Evolutionary conservation across 306 rosid species (phyloP), one percentile per base, ranked within the genome.

Genomic region (Prunus campanulata): DNA sequence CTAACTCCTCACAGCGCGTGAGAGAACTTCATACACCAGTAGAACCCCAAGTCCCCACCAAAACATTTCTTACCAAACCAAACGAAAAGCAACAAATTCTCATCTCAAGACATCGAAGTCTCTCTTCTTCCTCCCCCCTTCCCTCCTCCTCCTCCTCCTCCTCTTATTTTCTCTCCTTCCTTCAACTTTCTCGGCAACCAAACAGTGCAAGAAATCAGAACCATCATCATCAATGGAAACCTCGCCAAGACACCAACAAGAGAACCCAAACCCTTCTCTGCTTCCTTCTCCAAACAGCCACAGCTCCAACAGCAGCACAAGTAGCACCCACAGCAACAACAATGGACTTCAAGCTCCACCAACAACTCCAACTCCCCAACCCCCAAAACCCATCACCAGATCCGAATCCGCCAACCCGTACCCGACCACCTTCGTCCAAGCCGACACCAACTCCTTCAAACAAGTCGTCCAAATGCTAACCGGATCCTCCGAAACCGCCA

Each of bases 381-480:
- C 87, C 2, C 89, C 82, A 0, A 87, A 75, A 48, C 85, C 89
- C 80, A 74, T 82, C 1, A 85, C 89, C 76, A 92, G 98, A 90
- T 92, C 97, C 92, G 98, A 95, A 75, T 78, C 97, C 47, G 68
- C 79, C 2, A 88, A 81, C 86, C 97, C 97, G 13, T 95, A 95
- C 77, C 99, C 99, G 81, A 92, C 97, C 14, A 95, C 99, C 44
- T 95, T 95, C 81, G 97, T 92, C 52, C 97, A 95, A 73, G 97
- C 97, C 0, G 93, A 95, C 83, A 88, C 99, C 15, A 66, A 87
- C 44, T 95, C 99, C 30, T 95, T 95, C 85, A 95, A 92, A 77
- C 96, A 95, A 76, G 97, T 95, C 1, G 99, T 95, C 61, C 99
- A 95, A 88, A 92, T 92, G 97, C 90, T 95, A n/a, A 95, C 99